Base-by-base conservation (phyloP, 805 yeast species). In the Yamadazyma sp. region DNA sequence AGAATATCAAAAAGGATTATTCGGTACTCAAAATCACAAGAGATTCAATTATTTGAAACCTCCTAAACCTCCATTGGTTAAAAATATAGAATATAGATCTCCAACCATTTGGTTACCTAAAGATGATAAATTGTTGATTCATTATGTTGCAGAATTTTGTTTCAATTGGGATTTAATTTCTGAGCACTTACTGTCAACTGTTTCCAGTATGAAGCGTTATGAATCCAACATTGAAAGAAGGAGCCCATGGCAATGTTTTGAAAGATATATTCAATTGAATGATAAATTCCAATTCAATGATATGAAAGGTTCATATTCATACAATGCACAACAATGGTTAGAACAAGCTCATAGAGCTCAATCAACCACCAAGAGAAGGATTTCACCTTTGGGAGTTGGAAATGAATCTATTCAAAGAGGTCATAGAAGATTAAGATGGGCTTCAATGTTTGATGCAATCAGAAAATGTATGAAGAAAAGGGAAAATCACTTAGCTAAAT, bases 181-280 rank as follows among this genome's bases (percentile, higher is more conserved):
- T 3, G 84, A 89, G 5, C 86, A 84, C 52, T 65, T 93, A 55
- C 73, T 83, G 29, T 73, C 81, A 2, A 69, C 73, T 33, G 75
- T 87, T 2, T 75, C 86, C 0, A 70, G 78, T 44, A 47, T 66
- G 34, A 59, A 55, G 35, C 76, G 82, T 10, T 88, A 86, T 56
- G 75, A 80, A 24, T 84, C 98, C 1, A 88, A 86, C 51, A 86
- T 88, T 38, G 98, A 93, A 58, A 76, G 97, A 51, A 75, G 98
- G 51, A 93, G 98, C 0, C 95, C 98, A 0, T 93, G 98, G 98
- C 98, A 91, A 56, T 91, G 98, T 56, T 93, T 93, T 64, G 98
- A 93, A 59, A 69, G 98, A 46, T 93, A 91, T 68, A 82, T 89
- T 42, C 98, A 91, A 62, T 70, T 93, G 45, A 87, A 86, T 49